Base-by-base conservation (phyloP, 2,329 filamentous ascomycete genomes). In the Conoideocrella luteorostrata region DNA sequence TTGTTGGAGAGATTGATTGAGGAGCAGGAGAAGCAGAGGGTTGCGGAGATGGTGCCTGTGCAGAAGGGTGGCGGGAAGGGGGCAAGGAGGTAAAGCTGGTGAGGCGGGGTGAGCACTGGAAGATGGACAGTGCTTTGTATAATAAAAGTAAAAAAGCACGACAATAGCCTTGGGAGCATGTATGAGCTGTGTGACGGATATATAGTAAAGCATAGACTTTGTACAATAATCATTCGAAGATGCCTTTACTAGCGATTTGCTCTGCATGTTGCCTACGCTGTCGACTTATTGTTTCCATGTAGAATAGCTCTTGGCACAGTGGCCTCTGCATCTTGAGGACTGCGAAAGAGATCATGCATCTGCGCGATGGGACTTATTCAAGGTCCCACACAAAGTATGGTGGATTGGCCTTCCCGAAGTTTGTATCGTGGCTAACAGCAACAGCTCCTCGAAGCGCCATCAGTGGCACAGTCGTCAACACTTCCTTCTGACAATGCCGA, bases 11-110 rank as follows among this genome's bases (percentile, higher is more conserved):
- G 55, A 53, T 35, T 56, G 30, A 46, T 49, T 7, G 61, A 66
- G 52, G 62, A 67, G 29, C 53, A 57, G 48, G 55, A 60, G 55
- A 54, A 58, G 57, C 52, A 59, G 41, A 60, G 55, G 52, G 50
- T 53, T 38, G 60, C 60, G 7, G 58, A 64, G 52, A 42, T 61
- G 46, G 56, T 61, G 41, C 47, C 54, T 12, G 57, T 51, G 13
- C 38, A 43, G 13, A 57, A 51, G 46, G 41, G 43, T 18, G 22
- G n/a, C n/a, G n/a, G 41, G 3, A 43, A 38, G 28, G 23, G 42
- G 45, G 20, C 52, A n/a, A 46, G 26, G 26, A 35, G 32, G 37
- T 47, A 38, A 30, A 15, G 7, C 15, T n/a, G 24, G 20, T 20
- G 17, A n/a, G n/a, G n/a, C n/a, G n/a, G n/a, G n/a, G n/a, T n/a